phyloP scores from a whole-genome alignment of 2,329 filamentous ascomycete species.

The Chaetomiaceae sp. region DNA sequence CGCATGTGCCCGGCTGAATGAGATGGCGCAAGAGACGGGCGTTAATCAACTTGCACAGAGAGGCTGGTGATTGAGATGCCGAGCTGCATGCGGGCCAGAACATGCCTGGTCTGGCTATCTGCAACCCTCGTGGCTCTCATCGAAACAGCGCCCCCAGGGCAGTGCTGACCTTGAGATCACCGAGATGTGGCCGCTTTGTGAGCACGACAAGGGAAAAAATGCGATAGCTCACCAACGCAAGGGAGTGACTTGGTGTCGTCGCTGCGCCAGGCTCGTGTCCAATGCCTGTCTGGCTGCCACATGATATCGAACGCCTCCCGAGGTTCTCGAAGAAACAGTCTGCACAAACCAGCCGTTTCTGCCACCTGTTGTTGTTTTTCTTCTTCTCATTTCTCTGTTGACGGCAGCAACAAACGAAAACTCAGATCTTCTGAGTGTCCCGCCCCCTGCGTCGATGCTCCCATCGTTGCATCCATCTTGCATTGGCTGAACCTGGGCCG shows the following conservation, averaged over 20 bases:
- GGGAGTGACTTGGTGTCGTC: too few relatives aligned
- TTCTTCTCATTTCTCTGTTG: neutral
- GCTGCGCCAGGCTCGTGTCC: neutral
- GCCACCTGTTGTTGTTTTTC: neutral
- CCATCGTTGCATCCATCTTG: constrained; percentile 9
- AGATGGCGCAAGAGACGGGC: constrained; percentile 7
- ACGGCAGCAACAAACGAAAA: neutral
- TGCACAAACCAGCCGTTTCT: too few relatives aligned
- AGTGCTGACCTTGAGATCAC: constrained; percentile 10
- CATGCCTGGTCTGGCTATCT: constrained; percentile 2
- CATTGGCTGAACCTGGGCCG: neutral
- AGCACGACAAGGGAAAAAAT: neutral
- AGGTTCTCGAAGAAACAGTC: too few relatives aligned
- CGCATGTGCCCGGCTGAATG: constrained; percentile 10
- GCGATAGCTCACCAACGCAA: neutral
- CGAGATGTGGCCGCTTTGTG: neutral
- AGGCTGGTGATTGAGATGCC: too few relatives aligned
- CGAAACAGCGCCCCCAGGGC: constrained; percentile 15
- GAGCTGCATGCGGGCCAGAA: constrained; percentile 3
- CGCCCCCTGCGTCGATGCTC: neutral
- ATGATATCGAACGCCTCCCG: neutral
- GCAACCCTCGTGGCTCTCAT: constrained; percentile 10
- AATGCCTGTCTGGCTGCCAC: neutral
- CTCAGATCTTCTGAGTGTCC: neutral
- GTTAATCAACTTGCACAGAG: neutral